Evolutionary conservation across 2,329 filamentous ascomycete genomes (phyloP).

Genomic region (Stagonosporopsis vannaccii): DNA sequence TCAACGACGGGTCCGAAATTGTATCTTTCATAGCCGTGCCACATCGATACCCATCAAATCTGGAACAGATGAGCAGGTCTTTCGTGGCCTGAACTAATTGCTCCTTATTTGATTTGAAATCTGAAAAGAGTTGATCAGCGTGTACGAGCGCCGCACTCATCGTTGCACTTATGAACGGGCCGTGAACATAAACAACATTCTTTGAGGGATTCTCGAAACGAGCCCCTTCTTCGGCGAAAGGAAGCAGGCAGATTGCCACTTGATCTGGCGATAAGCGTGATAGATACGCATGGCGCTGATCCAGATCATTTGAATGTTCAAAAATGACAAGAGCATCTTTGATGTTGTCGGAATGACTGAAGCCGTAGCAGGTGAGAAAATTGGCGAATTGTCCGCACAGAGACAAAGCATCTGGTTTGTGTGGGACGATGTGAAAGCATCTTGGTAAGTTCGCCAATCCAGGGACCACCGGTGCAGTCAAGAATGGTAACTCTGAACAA

Average conservation of each 20-base stretch:
- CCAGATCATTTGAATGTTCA: background rate
- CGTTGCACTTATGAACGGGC: background rate
- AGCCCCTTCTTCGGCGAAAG: background rate
- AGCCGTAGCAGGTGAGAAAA: background rate
- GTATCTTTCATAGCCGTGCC: background rate
- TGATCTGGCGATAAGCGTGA: background rate
- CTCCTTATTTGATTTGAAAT: background rate
- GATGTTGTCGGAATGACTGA: background rate
- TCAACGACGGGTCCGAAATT: background rate
- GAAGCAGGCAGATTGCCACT: background rate
- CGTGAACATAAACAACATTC: background rate
- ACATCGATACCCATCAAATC: too few species aligned
- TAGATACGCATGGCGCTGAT: background rate
- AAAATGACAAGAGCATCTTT: background rate
- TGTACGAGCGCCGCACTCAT: background rate
- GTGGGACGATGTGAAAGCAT: background rate
- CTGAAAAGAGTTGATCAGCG: background rate
- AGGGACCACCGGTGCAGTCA: background rate
- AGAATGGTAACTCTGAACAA: background rate
- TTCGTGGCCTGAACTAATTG: background rate
- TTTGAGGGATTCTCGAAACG: background rate
- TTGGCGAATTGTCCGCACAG: background rate
- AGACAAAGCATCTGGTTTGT: background rate
- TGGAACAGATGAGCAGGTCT: background rate
- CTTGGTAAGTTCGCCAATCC: background rate